Evolutionary conservation across 345 rosid genomes (phyloP).

Genomic region (Mercurialis annua): DNA sequence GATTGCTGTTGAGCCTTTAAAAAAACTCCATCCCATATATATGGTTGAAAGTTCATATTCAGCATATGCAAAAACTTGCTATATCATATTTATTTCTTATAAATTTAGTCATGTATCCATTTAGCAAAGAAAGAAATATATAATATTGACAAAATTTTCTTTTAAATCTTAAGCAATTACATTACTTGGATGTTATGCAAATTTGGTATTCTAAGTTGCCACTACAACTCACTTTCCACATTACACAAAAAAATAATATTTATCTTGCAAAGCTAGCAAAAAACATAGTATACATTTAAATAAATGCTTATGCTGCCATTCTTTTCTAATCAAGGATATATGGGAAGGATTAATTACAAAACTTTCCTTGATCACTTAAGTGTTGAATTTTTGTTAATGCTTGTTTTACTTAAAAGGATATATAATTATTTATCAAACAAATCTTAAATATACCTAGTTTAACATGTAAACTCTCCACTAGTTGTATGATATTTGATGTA

Average conservation of each 20-base stretch:
- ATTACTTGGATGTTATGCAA: neutral
- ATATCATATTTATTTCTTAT: neutral
- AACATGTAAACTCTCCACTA: too few species aligned
- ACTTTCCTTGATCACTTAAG: neutral
- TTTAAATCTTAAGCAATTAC: slow-evolving; percentile 5
- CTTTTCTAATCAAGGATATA: neutral
- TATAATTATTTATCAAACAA: too few species aligned
- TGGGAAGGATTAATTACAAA: neutral
- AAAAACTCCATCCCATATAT: neutral
- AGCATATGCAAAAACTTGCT: neutral
- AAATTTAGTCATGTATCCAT: neutral
- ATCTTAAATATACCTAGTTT: too few species aligned
- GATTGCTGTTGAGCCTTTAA: neutral
- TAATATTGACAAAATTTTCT: too few species aligned
- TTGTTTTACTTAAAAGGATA: neutral
- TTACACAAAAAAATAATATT: neutral
- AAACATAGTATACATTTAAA: neutral
- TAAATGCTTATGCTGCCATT: neutral
- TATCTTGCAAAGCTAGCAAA: slow-evolving; percentile 1
- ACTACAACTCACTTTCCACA: neutral
- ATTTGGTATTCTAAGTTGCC: neutral
- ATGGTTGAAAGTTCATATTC: neutral
- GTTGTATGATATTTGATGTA: too few species aligned
- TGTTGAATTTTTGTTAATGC: neutral
- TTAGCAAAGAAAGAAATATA: neutral